Conservation (phyloP, 176 grass and related monocot genomes). For the Oryza punctata region DNA sequence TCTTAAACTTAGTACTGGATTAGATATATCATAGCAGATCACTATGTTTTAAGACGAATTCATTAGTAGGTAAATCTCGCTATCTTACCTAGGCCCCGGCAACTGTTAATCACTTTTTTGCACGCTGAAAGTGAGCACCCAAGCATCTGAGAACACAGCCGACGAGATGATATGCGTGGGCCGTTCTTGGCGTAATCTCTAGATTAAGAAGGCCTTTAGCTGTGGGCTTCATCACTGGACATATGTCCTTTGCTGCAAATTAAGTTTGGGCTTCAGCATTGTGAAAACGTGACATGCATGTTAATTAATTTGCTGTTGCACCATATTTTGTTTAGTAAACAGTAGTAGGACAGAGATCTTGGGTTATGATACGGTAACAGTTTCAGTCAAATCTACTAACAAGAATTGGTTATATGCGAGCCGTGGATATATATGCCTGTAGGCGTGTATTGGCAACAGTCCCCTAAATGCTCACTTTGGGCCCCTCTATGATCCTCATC, state of each 20-base stretch:
- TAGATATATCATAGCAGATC: too few species aligned
- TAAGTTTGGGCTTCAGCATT: not conserved
- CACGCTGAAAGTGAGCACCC: not conserved
- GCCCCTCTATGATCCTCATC: not conserved
- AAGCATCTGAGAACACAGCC: not conserved
- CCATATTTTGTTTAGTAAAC: not conserved
- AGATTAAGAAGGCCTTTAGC: not conserved
- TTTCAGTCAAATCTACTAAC: not conserved
- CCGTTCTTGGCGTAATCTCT: not conserved
- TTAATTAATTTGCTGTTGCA: not conserved
- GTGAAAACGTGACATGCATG: not conserved
- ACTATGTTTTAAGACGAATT: too few species aligned
- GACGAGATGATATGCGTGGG: not conserved
- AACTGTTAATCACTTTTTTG: not conserved
- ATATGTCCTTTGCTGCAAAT: not conserved
- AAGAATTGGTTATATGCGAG: not conserved
- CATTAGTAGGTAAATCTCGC: too few species aligned
- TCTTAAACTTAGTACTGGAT: too few species aligned
- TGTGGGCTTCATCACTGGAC: not conserved
- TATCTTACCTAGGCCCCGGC: too few species aligned
- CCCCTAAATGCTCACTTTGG: constrained; percentile 10
- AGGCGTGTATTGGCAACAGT: not conserved
- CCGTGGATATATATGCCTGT: not conserved
- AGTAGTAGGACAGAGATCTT: not conserved
- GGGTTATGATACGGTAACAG: not conserved